Evolutionary conservation across 1,284 basidiomycete genomes (phyloP), one percentile per base, ranked within the genome.

Genomic region (Calocybe gambosa): DNA sequence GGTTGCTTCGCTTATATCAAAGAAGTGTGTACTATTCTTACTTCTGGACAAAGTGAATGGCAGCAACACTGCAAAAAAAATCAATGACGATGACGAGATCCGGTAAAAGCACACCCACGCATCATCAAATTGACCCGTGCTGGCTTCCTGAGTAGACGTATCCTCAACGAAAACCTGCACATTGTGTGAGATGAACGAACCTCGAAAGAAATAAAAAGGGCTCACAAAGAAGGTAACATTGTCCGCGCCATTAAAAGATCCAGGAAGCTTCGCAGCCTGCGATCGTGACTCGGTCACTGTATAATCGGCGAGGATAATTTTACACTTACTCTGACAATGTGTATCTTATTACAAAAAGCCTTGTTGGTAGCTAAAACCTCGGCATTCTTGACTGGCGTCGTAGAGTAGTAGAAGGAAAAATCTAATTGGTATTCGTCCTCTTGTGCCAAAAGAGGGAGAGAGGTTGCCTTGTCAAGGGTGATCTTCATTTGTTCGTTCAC

Each of bases 81-180:
- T n/a, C 18, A 31, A n/a, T 4, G 23, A 26, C 7, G 13, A 21
- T 18, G 7, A 21, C 2, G 5, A 31, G n/a, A 39, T 28, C 3
- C 5, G 5, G 23, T 23, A 25, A n/a, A n/a, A n/a, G n/a, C 21
- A 16, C 23, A 50, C 45, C 12, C 18, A 50, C 49, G 45, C 49
- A 37, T 50, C 49, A 25, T 50, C 49, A 28, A 34, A 50, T 36
- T 50, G 45, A 31, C 49, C 45, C 2, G 49, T 37, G 7, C 23
- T 28, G 10, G 45, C 37, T 34, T 46, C 21, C 20, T 50, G 48
- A 21, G 18, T 46, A 5, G 35, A n/a, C 10, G 48, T 47, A 23
- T 50, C 49, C 29, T 50, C 49, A n/a, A 50, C 49, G 16, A 50
- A 50, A 15, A 50, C 45, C 49, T 50, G 34, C 2, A 36, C n/a